phyloP scores from a whole-genome alignment of 2,329 filamentous ascomycete species.

The Sporothrix pseudoabietina region DNA sequence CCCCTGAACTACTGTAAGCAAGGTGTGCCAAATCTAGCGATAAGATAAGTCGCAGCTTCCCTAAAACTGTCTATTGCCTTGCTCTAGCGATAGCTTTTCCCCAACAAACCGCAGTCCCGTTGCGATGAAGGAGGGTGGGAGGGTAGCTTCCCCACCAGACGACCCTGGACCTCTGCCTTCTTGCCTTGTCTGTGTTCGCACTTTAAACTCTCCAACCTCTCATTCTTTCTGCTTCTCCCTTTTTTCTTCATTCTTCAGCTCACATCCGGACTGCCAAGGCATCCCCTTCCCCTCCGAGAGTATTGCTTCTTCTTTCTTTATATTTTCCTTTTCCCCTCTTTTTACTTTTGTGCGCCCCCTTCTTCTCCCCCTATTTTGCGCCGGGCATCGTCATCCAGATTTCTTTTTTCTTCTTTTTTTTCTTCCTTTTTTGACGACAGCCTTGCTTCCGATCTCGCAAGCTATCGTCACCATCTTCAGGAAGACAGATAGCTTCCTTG shows the following conservation, averaged over 20 bases:
- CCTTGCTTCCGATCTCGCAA: background rate
- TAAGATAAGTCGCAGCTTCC: constrained; percentile 24
- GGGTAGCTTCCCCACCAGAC: constrained; percentile 23
- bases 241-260: background rate
- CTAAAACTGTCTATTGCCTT: background rate
- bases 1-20: background rate
- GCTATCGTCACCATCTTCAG: background rate
- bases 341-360: background rate
- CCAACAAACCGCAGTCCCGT: constrained; percentile 25
- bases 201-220: background rate
- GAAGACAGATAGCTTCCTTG: background rate
- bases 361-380: background rate
- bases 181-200: background rate
- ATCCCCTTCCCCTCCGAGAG: background rate
- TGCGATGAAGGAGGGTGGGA: background rate
- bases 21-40: constrained; percentile 3
- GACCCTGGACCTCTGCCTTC: background rate
- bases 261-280: constrained; percentile 7
- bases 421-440: background rate
- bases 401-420: background rate
- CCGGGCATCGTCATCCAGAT: background rate
- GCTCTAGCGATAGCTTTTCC: constrained; percentile 21
- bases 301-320: background rate
- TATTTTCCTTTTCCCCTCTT: too few species aligned
- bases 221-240: background rate